phyloP scores from a whole-genome alignment of 1,284 basidiomycete genomes.

The Leccinum pachyderme region DNA sequence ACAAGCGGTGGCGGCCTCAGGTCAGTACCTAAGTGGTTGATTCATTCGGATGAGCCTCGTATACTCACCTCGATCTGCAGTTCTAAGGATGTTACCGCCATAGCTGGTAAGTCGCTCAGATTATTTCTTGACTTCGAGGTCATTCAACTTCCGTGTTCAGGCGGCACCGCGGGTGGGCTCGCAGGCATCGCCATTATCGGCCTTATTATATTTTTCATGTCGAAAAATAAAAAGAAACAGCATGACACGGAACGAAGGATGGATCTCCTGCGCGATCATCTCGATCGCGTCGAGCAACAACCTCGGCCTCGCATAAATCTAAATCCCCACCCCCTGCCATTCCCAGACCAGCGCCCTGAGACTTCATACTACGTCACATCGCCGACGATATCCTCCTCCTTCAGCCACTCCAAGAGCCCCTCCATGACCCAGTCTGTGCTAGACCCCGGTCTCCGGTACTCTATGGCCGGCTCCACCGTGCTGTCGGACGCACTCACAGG shows the following conservation, averaged over 20 bases:
- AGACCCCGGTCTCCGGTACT: slow-evolving; percentile 22
- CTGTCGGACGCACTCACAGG: slow-evolving; percentile 19
- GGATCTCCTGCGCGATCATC: slow-evolving; percentile 63
- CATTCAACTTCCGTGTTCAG: slow-evolving; percentile 23
- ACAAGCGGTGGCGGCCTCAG: slow-evolving; percentile 16
- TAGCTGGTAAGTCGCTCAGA: slow-evolving; percentile 45
- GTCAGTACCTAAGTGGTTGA: slow-evolving; percentile 21
- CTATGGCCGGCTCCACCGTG: slow-evolving; percentile 19
- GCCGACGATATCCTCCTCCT: slow-evolving; percentile 42
- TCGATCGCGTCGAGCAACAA: slow-evolving; percentile 39
- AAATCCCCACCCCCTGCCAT: slow-evolving; percentile 64
- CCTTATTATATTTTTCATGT: slow-evolving; percentile 48
- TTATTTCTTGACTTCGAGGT: neutral
- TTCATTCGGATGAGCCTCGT: neutral
- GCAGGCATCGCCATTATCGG: slow-evolving; percentile 43
- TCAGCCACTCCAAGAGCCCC: neutral
- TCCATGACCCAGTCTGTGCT: slow-evolving; percentile 15
- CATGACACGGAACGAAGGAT: slow-evolving; percentile 53
- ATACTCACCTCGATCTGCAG: slow-evolving; percentile 13
- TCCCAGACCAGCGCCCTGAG: slow-evolving; percentile 57
- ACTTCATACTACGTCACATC: slow-evolving; percentile 66
- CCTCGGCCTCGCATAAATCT: slow-evolving; percentile 31
- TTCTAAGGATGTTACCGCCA: slow-evolving; percentile 53
- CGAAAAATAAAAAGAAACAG: slow-evolving; percentile 45
- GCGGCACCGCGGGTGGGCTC: slow-evolving; percentile 66